phyloP scores from a whole-genome alignment of 2,329 filamentous ascomycete species.

The Colletotrichum tofieldiae region DNA sequence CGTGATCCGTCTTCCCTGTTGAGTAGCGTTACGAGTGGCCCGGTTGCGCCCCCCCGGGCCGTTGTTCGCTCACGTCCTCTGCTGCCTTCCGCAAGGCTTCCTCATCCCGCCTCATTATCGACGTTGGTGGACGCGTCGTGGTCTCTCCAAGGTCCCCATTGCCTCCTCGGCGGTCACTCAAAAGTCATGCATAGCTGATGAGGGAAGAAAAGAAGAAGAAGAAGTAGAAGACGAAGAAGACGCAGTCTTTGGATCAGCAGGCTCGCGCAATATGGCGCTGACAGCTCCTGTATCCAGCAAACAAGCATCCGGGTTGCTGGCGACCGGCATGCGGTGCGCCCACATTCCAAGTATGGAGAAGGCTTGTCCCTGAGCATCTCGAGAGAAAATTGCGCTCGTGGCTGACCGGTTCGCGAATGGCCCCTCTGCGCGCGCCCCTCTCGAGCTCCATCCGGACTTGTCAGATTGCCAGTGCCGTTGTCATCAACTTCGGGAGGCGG shows the following conservation, averaged over 20 bases:
- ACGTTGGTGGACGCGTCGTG: not conserved
- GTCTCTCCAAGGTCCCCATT: not conserved
- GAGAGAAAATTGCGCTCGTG: not conserved
- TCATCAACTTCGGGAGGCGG: conserved; percentile 16
- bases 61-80: not conserved
- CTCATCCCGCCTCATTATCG: conserved; percentile 3
- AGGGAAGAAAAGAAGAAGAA: not conserved
- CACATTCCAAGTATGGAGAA: conserved; percentile 31
- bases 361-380: conserved; percentile 11
- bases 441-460: conserved; percentile 18
- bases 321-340: conserved; percentile 14
- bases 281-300: conserved; percentile 27
- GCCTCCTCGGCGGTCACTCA: conserved; percentile 4
- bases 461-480: conserved; percentile 18
- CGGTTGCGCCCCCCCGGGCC: not conserved
- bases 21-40: conserved; percentile 2
- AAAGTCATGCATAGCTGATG: not conserved
- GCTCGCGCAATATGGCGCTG: not conserved
- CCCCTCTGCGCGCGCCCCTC: not conserved
- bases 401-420: conserved; percentile 11
- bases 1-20: conserved; percentile 29
- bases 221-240: not conserved
- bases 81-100: conserved; percentile 16
- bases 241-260: not conserved
- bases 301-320: conserved; percentile 32